These are phyloP conservation scores for Zancudomyces culisetae DNA, from an alignment of 371 early-diverging fungal species.

Conservation along the genomic window DNA sequence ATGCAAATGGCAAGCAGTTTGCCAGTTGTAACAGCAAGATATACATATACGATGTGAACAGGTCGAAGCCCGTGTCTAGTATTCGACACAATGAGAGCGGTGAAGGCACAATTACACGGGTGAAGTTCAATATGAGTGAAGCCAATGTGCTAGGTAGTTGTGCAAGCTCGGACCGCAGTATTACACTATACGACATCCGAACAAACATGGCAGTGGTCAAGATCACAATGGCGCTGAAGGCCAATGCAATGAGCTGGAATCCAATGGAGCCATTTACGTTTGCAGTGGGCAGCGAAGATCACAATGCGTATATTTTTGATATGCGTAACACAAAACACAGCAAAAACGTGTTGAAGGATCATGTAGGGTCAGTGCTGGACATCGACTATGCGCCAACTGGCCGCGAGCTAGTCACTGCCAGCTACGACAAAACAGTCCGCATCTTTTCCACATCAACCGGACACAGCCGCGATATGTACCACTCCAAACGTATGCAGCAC, in stretches of 20 bases:
- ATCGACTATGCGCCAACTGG: conserved; percentile 97
- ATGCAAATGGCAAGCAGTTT: conserved; percentile 59
- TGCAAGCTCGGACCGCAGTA: conserved; percentile 79
- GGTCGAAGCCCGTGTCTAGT: conserved; percentile 60
- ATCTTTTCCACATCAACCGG: conserved; percentile 68
- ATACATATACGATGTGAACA: conserved; percentile 78
- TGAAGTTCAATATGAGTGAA: conserved; percentile 89
- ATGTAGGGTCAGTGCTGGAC: conserved; percentile 92
- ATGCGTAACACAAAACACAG: conserved; percentile 83
- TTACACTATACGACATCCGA: conserved; percentile 85
- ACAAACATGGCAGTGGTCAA: conserved; percentile 63
- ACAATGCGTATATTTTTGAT: conserved; percentile 88
- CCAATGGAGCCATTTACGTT: conserved; percentile 93
- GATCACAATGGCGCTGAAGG: conserved; percentile 52
- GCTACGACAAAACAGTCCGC: conserved; percentile 89
- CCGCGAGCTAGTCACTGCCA: conserved; percentile 86
- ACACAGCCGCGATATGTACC: conserved; percentile 88
- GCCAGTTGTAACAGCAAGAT: conserved; percentile 66
- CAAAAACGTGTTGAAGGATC: conserved; percentile 74
- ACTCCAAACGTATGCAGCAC: conserved; percentile 96
- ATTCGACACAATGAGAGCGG: conserved; percentile 91
- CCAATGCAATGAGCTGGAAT: conserved; percentile 94
- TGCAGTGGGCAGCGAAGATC: conserved; percentile 93
- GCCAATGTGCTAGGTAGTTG: conserved; percentile 69
- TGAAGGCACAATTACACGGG: conserved; percentile 77